Base-by-base conservation (phyloP, 768 basidiomycete species). In the Calocera viscosa region DNA sequence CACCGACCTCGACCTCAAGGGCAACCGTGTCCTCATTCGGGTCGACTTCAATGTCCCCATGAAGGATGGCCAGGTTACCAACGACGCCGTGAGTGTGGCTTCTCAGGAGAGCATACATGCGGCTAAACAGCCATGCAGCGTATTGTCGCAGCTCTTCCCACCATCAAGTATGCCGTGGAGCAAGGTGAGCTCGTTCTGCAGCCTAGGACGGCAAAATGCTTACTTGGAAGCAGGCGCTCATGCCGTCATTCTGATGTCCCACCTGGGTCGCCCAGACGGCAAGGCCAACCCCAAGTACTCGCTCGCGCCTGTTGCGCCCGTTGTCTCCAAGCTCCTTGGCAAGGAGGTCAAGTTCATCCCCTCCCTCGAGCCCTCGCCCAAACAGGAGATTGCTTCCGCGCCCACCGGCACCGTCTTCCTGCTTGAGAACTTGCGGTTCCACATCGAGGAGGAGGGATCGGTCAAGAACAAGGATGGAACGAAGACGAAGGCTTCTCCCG, bases 1-100 rank as follows among this genome's bases (percentile, higher is more conserved):
- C 78, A 89, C 86, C 69, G 95, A 98, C 78, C 80, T 95, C 74
- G 84, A 88, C 72, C 86, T 97, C 82, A 85, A 84, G 71, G 88
- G 81, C 73, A 92, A 90, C 77, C 89, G 90, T 70, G 90, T 94
- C 72, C 88, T 95, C 74, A 90, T 95, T 74, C 89, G 92, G 72
- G 94, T 94, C 71, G 93, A 95, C 81, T 95, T 95, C 81, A 95
- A 95, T 75, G 93, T 95, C 68, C 93, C 93, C 69, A 87, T 91
- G 79, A 84, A 88, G 73, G 88, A 91, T 74, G 89, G 88, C 63
- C 87, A 87, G 75, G 94, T 98, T 82, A 95, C 95, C 49, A 99
- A 97, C 80, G 88, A 92, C 70, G 94, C 94, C 66, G 95, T 96
- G 75, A 70, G 93, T 81, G 24, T 32, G 14, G 53, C 14, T 11